Evolutionary conservation across 2,329 filamentous ascomycete genomes (phyloP).

Genomic region (Ceratocystis cacaofunesta): DNA sequence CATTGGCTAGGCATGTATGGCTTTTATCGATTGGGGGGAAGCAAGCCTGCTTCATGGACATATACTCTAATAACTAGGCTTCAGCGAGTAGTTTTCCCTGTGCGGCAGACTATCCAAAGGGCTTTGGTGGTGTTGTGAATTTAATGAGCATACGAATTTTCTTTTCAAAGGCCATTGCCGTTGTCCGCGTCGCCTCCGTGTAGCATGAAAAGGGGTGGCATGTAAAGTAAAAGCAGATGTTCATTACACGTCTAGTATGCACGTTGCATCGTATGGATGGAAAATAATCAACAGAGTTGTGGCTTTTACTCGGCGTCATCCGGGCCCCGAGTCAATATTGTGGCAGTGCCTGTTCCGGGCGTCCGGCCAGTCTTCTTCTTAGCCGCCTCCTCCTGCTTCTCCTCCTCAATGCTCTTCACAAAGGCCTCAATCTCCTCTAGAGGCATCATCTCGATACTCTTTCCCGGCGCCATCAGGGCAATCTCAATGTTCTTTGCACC

Average conservation of each 20-base stretch:
- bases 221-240: conserved; percentile 1
- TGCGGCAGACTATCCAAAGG: not conserved
- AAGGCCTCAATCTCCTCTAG: conserved; percentile 93
- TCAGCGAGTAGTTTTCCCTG: not conserved
- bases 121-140: not conserved
- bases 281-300: not conserved
- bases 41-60: not conserved
- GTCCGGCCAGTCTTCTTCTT: conserved; percentile 83
- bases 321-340: conserved; percentile 54
- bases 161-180: too few species aligned
- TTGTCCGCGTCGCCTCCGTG: too few species aligned
- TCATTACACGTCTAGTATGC: conserved; percentile 16
- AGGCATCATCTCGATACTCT: conserved; percentile 81
- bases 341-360: conserved; percentile 52
- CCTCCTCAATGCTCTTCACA: conserved; percentile 96
- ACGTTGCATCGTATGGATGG: conserved; percentile 19
- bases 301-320: conserved; percentile 22
- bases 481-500: conserved; percentile 99
- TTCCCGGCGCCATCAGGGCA: conserved; percentile 88
- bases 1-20: not conserved
- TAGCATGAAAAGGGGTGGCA: not conserved
- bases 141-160: conserved; percentile 14
- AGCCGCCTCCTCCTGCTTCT: conserved; percentile 96
- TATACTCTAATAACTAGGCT: not conserved
- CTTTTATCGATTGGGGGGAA: not conserved